Percentiles rank a stretch among this genome's conserved stretches.
Conservation (phyloP, 116 monocot species). For the Posidonia oceanica region DNA sequence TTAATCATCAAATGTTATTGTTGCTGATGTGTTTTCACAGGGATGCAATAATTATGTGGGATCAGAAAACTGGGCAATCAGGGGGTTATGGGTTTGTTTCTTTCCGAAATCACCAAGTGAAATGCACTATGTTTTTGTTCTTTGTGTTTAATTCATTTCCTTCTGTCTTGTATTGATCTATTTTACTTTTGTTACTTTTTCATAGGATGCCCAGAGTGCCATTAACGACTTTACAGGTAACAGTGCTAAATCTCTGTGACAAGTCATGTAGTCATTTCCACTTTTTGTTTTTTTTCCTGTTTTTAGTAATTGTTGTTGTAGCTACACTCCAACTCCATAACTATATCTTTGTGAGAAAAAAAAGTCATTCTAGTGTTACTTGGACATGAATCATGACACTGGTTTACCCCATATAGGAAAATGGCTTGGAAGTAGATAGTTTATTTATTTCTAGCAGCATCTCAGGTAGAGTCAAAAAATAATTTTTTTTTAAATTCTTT, state of each 20-base stretch:
- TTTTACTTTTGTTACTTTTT: not conserved
- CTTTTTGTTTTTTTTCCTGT: not conserved
- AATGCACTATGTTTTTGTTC: not conserved
- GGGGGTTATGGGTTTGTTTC: constrained; percentile 96
- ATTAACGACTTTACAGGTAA: constrained; percentile 87
- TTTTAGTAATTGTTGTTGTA: not conserved
- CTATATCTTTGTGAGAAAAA: no score
- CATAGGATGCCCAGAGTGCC: constrained; percentile 88
- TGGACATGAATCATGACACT: not conserved
- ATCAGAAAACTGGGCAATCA: constrained; percentile 88
- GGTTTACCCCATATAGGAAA: constrained; percentile 30
- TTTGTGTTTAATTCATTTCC: not conserved
- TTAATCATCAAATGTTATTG: not conserved
- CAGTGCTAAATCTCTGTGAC: no score
- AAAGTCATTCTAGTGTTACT: not conserved
- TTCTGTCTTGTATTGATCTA: not conserved
- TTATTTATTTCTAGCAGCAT: no score
- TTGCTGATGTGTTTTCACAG: constrained; percentile 14
- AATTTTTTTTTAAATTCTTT: no score
- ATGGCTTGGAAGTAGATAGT: constrained; percentile 76
- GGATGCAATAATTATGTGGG: constrained; percentile 97
- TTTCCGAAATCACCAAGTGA: constrained; percentile 77
- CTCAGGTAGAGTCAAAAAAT: no score
- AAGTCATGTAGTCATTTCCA: no score
- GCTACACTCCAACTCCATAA: no score